phyloP scores from a whole-genome alignment of 305 asterid species.

The Striga hermonthica region DNA sequence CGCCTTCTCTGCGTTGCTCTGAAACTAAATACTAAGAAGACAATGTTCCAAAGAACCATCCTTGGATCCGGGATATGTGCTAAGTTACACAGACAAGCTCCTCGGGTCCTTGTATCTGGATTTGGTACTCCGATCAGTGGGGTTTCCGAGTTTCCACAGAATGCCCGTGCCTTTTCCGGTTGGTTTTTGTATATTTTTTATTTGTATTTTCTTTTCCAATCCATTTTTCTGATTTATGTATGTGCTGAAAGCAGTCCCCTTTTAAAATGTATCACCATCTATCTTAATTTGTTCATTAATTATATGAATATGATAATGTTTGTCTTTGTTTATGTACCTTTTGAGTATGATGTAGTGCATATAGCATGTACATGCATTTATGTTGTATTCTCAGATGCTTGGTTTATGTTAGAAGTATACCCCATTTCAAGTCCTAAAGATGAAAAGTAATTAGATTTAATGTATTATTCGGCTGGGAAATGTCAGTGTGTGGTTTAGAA shows the following conservation, averaged over 20 bases:
- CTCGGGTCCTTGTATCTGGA: constrained; percentile 28
- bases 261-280: not conserved
- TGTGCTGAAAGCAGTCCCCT: not conserved
- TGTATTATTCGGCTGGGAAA: too few species aligned
- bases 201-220: not conserved
- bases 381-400: not conserved
- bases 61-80: constrained; percentile 27
- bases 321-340: not conserved
- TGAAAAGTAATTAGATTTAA: too few species aligned
- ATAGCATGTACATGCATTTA: not conserved
- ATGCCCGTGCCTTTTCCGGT: constrained; percentile 31
- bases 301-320: not conserved
- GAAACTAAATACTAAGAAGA: constrained; percentile 4
- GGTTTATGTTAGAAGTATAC: too few species aligned
- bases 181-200: constrained; percentile 17
- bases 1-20: not conserved
- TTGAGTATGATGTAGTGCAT: too few species aligned
- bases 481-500: too few species aligned
- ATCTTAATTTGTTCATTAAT: not conserved
- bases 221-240: not conserved
- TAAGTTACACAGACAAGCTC: constrained; percentile 29
- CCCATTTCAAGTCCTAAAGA: too few species aligned
- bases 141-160: constrained; percentile 19
- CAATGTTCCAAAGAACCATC: constrained; percentile 33
- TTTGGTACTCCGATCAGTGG: constrained; percentile 22